Base-by-base conservation (phyloP, 495 filamentous ascomycete genomes). In the Extremus antarcticus region DNA sequence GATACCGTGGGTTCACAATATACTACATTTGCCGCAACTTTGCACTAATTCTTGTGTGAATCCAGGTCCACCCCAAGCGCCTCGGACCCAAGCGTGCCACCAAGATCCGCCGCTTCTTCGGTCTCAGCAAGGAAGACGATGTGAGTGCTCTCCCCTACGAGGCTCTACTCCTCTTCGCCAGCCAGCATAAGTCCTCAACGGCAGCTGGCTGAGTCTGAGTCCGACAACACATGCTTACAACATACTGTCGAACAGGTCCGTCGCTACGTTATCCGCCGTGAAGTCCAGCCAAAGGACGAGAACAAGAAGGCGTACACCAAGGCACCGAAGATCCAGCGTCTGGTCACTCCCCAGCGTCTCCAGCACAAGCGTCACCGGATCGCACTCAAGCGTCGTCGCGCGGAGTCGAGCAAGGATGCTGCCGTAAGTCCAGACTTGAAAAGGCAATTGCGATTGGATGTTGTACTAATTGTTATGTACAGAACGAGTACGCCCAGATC, bases 91-190 rank as follows among this genome's bases (percentile, higher is more conserved):
- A 98, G 89, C 82, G 92, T 69, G 92, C 92, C 69, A 95, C 90
- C 73, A 97, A 96, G 90, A 95, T 98, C 78, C 84, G 91, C 71
- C 83, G 81, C 70, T 97, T 98, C 83, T 98, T 98, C 78, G 81
- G 88, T 75, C 84, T 98, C 80, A 86, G 82, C 85, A 96, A 96
- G 88, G 89, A 96, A 78, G 92, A 98, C 78, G 92, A 98, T 86
- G 92, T 98, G 84, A 78, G 90, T 84, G 68, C 70, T 69, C 61
- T 51, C 38, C 24, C 47, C 43, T 21, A 29, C 38, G 41, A 47
- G 50, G 49, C 58, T 67, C 70, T 68, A 70, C 63, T 73, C 70
- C 63, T 76, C 66, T 67, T 68, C 68, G 68, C 63, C 66, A 65
- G 60, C 63, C 62, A 52, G 43, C 41, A 45, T 17, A 45, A 45